Evolutionary conservation across 2,329 filamentous ascomycete genomes (phyloP).

Genomic region (Lecanosticta acicola): DNA sequence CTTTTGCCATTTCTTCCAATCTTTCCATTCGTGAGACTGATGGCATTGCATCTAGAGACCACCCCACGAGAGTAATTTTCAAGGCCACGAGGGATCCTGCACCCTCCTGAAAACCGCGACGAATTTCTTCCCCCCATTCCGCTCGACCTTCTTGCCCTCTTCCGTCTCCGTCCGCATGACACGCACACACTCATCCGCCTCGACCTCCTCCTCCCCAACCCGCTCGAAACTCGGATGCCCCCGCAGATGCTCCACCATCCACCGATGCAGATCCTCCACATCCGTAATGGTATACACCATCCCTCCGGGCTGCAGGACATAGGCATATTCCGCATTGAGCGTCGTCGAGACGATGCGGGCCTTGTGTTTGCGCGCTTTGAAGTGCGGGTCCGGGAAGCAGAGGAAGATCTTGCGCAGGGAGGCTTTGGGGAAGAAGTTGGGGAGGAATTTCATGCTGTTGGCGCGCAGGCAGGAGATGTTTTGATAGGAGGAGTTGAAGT

Average conservation of each 20-base stretch:
- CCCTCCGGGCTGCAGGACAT: constrained; percentile 73
- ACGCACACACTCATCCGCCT: constrained; percentile 63
- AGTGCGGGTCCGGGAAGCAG: constrained; percentile 97
- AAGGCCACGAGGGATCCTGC: constrained; percentile 71
- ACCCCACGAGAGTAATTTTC: no score
- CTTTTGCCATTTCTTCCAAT: no score
- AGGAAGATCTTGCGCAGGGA: constrained; percentile 92
- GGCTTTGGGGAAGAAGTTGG: constrained; percentile 81
- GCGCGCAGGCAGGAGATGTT: constrained; percentile 85
- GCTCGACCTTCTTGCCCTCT: constrained; percentile 91
- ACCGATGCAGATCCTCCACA: constrained; percentile 85
- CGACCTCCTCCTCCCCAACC: constrained; percentile 57
- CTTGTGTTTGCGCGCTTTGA: constrained; percentile 96
- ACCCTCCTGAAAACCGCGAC: constrained; percentile 79
- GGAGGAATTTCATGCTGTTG: constrained; percentile 99
- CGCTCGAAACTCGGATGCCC: constrained; percentile 73
- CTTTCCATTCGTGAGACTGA: no score
- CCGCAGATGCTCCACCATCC: constrained; percentile 86
- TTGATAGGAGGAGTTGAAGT: constrained; percentile 64
- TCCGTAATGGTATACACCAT: constrained; percentile 95
- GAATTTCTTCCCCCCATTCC: constrained; percentile 86
- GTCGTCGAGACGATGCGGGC: constrained; percentile 86
- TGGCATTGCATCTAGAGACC: no score
- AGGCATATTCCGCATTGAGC: constrained; percentile 90
- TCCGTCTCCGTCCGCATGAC: constrained; percentile 83